These are phyloP conservation scores for Fusarium verticillioides DNA, from an alignment of 2,329 filamentous ascomycete species.

Conservation along the genomic window DNA sequence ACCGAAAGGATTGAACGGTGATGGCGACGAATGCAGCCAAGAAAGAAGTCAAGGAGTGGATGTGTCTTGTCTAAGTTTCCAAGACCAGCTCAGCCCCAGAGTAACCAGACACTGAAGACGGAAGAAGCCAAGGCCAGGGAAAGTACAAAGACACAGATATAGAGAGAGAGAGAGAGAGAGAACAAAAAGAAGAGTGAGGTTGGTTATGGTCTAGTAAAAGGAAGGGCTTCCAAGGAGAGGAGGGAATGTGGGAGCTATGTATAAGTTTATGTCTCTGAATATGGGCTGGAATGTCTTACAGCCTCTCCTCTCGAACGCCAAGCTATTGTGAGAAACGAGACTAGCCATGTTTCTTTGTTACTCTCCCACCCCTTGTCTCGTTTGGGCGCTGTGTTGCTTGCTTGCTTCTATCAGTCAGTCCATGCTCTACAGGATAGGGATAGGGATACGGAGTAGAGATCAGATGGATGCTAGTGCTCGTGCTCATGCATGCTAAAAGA, in stretches of 20 bases:
- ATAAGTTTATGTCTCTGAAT: constrained; percentile 41
- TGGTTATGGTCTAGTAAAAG: constrained; percentile 15
- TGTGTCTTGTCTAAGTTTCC: constrained; percentile 6
- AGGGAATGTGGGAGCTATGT: constrained; percentile 43
- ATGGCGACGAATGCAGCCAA: constrained; percentile 29
- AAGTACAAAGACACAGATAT: neutral
- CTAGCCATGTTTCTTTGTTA: constrained; percentile 7
- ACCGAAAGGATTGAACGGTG: constrained; percentile 50
- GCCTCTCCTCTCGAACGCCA: neutral
- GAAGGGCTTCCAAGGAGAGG: constrained; percentile 31
- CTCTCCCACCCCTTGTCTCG: neutral
- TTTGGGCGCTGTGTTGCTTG: neutral
- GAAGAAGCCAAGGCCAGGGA: constrained; percentile 9
- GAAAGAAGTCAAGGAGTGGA: constrained; percentile 17
- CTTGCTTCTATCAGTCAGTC: constrained; percentile 11
- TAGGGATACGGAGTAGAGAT: neutral
- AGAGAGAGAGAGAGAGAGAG: neutral
- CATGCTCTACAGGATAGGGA: neutral
- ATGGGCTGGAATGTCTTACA: constrained; percentile 6
- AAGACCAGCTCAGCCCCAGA: constrained; percentile 11
- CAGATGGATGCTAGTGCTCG: neutral
- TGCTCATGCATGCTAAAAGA: constrained; percentile 18
- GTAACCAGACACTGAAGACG: constrained; percentile 41
- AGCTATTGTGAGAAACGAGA: constrained; percentile 14
- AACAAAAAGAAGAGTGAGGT: constrained; percentile 17